phyloP scores from a whole-genome alignment of 169 alveolate species.

The Plasmodium berghei region DNA sequence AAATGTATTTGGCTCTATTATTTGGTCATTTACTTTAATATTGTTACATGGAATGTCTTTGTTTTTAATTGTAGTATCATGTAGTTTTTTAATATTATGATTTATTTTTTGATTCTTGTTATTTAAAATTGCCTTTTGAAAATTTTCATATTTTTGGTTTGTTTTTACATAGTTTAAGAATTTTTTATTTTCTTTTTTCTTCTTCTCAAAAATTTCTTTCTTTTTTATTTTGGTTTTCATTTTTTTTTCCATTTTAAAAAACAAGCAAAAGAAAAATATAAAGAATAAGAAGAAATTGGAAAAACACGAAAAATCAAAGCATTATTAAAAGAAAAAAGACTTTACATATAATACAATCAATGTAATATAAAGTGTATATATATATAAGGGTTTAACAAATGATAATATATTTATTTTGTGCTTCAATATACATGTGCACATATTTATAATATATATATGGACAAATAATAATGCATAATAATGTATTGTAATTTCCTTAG shows the following conservation, averaged over 20 bases:
- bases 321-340: too few relatives aligned
- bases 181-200: constrained; percentile 57
- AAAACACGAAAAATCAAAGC: neutral
- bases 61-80: constrained; percentile 27
- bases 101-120: constrained; percentile 41
- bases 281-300: neutral
- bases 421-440: too few relatives aligned
- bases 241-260: neutral
- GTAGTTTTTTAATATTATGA: constrained; percentile 42
- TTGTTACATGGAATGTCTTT: constrained; percentile 5
- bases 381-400: too few relatives aligned
- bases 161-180: constrained; percentile 35
- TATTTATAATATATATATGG: too few relatives aligned
- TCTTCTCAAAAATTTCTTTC: constrained; percentile 61
- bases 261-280: neutral
- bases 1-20: constrained; percentile 46
- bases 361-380: too few relatives aligned
- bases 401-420: too few relatives aligned
- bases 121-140: constrained; percentile 64
- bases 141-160: constrained; percentile 68
- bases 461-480: too few relatives aligned
- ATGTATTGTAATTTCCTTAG: too few relatives aligned
- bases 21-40: constrained; percentile 12
- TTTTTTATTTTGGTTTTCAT: constrained; percentile 52
- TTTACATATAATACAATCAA: too few relatives aligned